phyloP scores from a whole-genome alignment of 1,139 yeast species.

The Magnusiomyces suaveolens region DNA sequence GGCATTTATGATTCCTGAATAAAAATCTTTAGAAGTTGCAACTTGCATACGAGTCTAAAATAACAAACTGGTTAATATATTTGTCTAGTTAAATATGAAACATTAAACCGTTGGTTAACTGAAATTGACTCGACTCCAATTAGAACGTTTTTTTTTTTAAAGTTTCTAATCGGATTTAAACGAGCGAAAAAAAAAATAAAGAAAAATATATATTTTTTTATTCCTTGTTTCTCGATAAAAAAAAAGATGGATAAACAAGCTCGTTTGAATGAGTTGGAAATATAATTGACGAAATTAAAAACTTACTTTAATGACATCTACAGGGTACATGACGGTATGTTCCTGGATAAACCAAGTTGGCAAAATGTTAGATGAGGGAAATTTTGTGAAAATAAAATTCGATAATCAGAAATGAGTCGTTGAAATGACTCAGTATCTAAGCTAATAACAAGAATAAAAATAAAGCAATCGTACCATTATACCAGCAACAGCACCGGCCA shows the following conservation, averaged over 20 bases:
- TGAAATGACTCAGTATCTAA: no score
- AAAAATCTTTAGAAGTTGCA: constrained; percentile 35
- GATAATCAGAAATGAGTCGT: no score
- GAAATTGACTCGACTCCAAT: no score
- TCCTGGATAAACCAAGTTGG: constrained; percentile 36
- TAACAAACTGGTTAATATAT: not conserved
- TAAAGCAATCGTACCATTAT: constrained; percentile 50
- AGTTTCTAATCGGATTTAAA: no score
- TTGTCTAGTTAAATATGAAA: not conserved
- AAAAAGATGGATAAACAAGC: not conserved
- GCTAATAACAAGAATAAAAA: no score
- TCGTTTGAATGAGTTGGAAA: no score
- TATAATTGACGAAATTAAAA: not conserved
- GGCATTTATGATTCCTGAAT: constrained; percentile 46
- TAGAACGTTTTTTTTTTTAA: no score
- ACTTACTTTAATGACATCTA: constrained; percentile 57
- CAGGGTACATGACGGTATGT: constrained; percentile 82
- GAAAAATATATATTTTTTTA: no score
- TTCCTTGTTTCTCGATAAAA: no score
- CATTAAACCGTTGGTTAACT: not conserved
- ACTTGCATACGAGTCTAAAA: constrained; percentile 80
- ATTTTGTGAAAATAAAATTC: no score
- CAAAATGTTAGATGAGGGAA: no score
- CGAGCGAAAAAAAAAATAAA: no score
- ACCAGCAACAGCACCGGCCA: constrained; percentile 97